Evolutionary conservation across 169 alveolate species (phyloP), one percentile per base, ranked within the genome.

Genomic region (Fabrea salina): DNA sequence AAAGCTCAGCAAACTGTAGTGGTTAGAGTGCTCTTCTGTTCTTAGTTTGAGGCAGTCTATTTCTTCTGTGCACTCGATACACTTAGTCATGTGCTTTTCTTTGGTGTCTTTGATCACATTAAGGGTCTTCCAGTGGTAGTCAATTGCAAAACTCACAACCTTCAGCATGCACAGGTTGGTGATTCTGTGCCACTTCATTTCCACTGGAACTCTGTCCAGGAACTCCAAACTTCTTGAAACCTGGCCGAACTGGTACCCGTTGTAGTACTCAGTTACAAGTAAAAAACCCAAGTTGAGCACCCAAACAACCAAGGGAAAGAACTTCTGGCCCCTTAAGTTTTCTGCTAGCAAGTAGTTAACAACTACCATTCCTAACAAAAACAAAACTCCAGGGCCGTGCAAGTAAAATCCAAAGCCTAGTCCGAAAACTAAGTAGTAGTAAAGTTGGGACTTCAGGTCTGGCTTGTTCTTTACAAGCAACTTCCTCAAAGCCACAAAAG

Each of bases 111-210:
- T 41, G 57, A 39, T 75, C 68, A 71, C 51, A 30, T 82, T 72
- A 19, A 50, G 58, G 3, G 33, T 56, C 3, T 76, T 71, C 90
- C 90, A 82, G 37, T 81, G 67, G 37, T 58, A 75, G 70, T 90
- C 95, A 49, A 90, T 83, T 40, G 84, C 82, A 81, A 79, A 90
- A 64, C 91, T 83, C 2, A 90, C 83, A 19, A 90, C 82, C 80
- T 82, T 88, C 66, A 90, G 53, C 80, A 90, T 78, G 53, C 66
- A 79, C 58, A 90, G 66, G 39, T 89, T 89, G 81, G 78, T 86
- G 30, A 77, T 70, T 22, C 74, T 27, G 56, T 85, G 75, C 95
- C 95, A 90, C 16, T 85, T 77, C 37, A 87, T 74, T n/a, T 86
- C 64, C 6, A 64, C 22, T 47, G 72, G 64, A 49, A 47, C 13